These are phyloP conservation scores for Senecio squalidus DNA, from an alignment of 140 eudicot species.

Conservation along the genomic window DNA sequence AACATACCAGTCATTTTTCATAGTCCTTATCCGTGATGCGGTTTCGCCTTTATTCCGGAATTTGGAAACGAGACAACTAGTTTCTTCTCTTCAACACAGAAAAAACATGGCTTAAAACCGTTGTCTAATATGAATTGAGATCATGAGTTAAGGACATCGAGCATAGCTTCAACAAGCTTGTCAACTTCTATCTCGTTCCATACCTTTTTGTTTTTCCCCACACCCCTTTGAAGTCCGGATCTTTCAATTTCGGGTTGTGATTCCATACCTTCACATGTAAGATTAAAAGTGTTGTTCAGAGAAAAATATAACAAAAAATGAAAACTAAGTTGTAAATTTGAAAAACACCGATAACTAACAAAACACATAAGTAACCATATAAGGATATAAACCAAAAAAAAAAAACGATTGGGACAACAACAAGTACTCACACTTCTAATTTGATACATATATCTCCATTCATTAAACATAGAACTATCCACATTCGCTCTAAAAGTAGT, in stretches of 20 bases:
- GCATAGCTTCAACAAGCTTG: slow-evolving; percentile 2
- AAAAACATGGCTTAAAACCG: neutral
- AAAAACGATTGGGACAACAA: neutral
- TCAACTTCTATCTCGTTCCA: neutral
- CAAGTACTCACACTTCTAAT: neutral
- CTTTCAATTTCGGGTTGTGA: neutral
- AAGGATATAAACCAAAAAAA: neutral
- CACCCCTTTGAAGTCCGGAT: neutral
- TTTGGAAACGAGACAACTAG: neutral
- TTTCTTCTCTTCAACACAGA: neutral
- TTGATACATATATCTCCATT: neutral
- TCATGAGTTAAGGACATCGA: neutral
- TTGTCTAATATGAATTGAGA: neutral
- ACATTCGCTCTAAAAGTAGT: neutral
- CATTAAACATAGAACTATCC: neutral
- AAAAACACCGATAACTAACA: neutral
- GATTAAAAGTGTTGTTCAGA: neutral
- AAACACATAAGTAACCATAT: neutral
- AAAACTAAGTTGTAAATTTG: neutral
- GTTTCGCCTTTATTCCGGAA: neutral
- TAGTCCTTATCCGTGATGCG: slow-evolving; percentile 1
- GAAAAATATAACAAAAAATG: neutral
- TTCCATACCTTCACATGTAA: slow-evolving; percentile 1
- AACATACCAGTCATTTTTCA: neutral
- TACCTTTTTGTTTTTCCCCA: neutral